These are phyloP conservation scores for Aspergillus sp. DNA, from an alignment of 2,329 filamentous ascomycete species.

Conservation along the genomic window DNA sequence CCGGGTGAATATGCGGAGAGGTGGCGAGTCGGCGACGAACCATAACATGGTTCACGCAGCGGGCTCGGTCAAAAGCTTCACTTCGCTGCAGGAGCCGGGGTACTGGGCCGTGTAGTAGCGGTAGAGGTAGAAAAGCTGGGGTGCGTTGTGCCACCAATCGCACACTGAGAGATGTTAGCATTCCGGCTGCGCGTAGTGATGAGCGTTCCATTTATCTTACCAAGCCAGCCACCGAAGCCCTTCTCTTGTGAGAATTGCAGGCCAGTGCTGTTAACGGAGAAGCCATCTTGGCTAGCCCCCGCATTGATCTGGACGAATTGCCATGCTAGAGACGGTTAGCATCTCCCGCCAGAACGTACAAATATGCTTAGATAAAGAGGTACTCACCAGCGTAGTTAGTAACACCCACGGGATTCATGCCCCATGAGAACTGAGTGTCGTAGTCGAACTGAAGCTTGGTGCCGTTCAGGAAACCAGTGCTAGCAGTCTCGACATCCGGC, in stretches of 20 bases:
- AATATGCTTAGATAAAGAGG: neutral
- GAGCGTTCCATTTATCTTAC: slow-evolving; percentile 27
- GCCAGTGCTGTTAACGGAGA: slow-evolving; percentile 27
- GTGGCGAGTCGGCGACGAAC: slow-evolving; percentile 4
- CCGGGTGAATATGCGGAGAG: neutral
- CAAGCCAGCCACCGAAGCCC: slow-evolving; percentile 42
- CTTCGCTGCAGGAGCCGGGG: slow-evolving; percentile 36
- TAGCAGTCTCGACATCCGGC: slow-evolving; percentile 22
- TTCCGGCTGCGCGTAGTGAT: neutral
- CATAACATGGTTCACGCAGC: slow-evolving; percentile 19
- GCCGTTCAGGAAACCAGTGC: slow-evolving; percentile 33
- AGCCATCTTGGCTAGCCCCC: slow-evolving; percentile 30
- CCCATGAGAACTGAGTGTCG: slow-evolving; percentile 32
- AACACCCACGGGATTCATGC: slow-evolving; percentile 23
- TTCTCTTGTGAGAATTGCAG: slow-evolving; percentile 28
- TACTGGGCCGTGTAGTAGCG: slow-evolving; percentile 20
- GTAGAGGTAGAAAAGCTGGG: slow-evolving; percentile 41
- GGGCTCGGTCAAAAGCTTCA: slow-evolving; percentile 28
- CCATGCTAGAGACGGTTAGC: slow-evolving; percentile 30
- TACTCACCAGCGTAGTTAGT: slow-evolving; percentile 39
- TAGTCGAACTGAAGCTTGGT: slow-evolving; percentile 32
- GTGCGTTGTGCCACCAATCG: slow-evolving; percentile 41
- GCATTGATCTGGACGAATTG: slow-evolving; percentile 35
- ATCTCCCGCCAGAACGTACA: too few species aligned
- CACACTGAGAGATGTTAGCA: slow-evolving; percentile 30